phyloP scores from a whole-genome alignment of 1,284 basidiomycete genomes.

The Kwoniella shivajii region DNA sequence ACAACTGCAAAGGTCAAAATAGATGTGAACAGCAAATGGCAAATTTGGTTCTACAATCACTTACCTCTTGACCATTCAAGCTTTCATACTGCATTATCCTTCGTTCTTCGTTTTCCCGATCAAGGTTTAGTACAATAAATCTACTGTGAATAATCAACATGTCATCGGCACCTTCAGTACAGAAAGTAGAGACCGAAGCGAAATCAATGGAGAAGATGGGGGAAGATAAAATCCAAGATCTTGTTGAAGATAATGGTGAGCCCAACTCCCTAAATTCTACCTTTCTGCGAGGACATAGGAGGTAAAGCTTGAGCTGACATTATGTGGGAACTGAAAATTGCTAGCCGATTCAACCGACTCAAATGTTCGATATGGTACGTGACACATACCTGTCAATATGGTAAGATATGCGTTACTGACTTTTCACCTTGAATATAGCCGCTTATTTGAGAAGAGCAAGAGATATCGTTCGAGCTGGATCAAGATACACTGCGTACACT shows the following conservation, averaged over 20 bases:
- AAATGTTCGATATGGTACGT: slow-evolving; percentile 51
- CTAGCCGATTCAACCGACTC: slow-evolving; percentile 53
- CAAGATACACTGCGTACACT: slow-evolving; percentile 77
- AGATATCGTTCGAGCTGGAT: slow-evolving; percentile 72
- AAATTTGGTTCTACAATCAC: too few species aligned
- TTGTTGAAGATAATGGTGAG: slow-evolving; percentile 36
- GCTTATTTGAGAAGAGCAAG: slow-evolving; percentile 78
- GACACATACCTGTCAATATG: not conserved
- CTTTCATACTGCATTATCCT: too few species aligned
- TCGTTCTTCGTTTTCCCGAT: not conserved
- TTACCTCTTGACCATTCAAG: too few species aligned
- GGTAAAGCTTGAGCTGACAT: not conserved
- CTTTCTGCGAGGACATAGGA: not conserved
- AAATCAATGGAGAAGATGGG: slow-evolving; percentile 6
- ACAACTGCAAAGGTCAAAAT: too few species aligned
- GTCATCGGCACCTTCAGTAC: slow-evolving; percentile 1
- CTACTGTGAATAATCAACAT: not conserved
- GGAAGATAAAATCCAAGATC: slow-evolving; percentile 53
- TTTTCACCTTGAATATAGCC: slow-evolving; percentile 57
- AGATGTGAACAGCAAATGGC: too few species aligned
- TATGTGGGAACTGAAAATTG: not conserved
- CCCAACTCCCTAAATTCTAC: not conserved
- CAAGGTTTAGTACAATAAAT: not conserved
- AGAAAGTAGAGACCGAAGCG: too few species aligned
- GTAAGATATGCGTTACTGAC: not conserved